phyloP scores from a whole-genome alignment of 192 early-diverging fungal genomes.

The Glomus cerebriforme region DNA sequence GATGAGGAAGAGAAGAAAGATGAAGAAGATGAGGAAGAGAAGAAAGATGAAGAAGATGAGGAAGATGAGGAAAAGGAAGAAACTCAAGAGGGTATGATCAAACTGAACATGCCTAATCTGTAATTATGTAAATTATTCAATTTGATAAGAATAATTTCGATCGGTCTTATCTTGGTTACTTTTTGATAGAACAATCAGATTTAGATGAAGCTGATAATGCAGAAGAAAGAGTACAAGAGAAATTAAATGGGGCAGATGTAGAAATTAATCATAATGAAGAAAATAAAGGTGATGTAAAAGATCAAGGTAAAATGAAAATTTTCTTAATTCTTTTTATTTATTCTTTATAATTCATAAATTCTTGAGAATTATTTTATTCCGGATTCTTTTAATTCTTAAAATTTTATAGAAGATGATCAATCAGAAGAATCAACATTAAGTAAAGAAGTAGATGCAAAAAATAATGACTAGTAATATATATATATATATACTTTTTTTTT shows the following conservation, averaged over 20 bases:
- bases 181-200: background rate
- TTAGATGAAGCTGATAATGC: background rate
- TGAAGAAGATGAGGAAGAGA: background rate
- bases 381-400: too few relatives aligned
- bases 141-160: background rate
- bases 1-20: background rate
- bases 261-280: background rate
- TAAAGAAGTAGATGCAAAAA: too few relatives aligned
- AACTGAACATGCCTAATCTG: background rate
- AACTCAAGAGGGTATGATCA: conserved; percentile 12
- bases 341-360: too few relatives aligned
- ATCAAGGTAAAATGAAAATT: background rate
- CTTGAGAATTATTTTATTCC: too few relatives aligned
- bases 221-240: background rate
- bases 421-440: too few relatives aligned
- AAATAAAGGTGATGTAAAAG: background rate
- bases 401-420: too few relatives aligned
- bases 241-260: background rate
- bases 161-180: background rate
- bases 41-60: conserved; percentile 4
- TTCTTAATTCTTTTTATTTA: background rate
- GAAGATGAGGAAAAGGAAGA: conserved; percentile 4
- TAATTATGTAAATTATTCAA: background rate
- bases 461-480: too few relatives aligned
- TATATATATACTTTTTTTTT: too few relatives aligned